phyloP scores from a whole-genome alignment of 352 stramenopile genomes.

The Pythium graminicola region DNA sequence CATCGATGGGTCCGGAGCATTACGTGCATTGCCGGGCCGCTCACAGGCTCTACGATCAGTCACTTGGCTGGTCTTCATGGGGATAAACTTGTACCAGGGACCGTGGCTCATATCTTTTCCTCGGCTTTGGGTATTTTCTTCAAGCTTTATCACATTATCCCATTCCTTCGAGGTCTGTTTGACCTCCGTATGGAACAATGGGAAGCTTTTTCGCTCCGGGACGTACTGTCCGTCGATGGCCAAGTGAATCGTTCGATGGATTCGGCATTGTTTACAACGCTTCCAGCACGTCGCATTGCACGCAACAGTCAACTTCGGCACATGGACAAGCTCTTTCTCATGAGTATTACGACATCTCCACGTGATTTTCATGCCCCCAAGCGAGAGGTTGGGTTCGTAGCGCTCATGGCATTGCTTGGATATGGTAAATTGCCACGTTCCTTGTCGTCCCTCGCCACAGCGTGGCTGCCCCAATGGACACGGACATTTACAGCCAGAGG shows the following conservation, averaged over 20 bases:
- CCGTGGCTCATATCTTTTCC: slow-evolving; percentile 29
- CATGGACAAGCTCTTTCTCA: slow-evolving; percentile 60
- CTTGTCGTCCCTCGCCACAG: neutral
- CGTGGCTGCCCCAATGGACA: slow-evolving; percentile 6
- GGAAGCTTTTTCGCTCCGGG: slow-evolving; percentile 29
- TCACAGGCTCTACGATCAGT: slow-evolving; percentile 48
- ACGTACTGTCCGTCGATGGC: slow-evolving; percentile 31
- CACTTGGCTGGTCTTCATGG: slow-evolving; percentile 46
- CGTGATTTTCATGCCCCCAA: slow-evolving; percentile 19
- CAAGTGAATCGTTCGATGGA: slow-evolving; percentile 37
- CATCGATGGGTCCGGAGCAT: slow-evolving; percentile 58
- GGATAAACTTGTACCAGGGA: slow-evolving; percentile 25
- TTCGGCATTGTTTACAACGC: slow-evolving; percentile 32
- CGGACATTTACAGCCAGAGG: neutral
- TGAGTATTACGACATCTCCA: slow-evolving; percentile 69
- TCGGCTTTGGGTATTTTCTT: slow-evolving; percentile 32
- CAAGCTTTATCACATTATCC: slow-evolving; percentile 39
- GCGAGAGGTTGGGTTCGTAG: slow-evolving; percentile 3
- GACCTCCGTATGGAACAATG: slow-evolving; percentile 59
- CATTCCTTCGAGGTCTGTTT: slow-evolving; percentile 33
- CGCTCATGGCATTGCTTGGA: slow-evolving; percentile 1
- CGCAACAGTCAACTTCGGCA: slow-evolving; percentile 49
- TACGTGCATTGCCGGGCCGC: slow-evolving; percentile 52
- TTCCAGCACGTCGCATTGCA: slow-evolving; percentile 40
- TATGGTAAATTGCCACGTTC: slow-evolving; percentile 4